Conservation (phyloP, 768 basidiomycete genomes). For the Lactarius tabidus region DNA sequence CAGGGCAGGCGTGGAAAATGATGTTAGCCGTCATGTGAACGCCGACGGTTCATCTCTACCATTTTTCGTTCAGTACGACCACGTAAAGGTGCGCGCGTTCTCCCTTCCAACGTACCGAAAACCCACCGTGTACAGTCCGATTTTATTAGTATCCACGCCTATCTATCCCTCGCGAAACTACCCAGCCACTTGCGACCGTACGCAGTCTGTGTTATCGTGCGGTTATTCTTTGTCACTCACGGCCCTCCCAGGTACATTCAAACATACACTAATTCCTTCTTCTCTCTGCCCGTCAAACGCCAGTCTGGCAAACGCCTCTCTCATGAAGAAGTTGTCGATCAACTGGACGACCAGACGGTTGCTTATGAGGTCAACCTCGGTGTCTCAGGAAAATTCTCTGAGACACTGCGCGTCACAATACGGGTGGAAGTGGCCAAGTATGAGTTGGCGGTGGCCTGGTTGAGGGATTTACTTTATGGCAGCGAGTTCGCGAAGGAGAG, state of each 20-base stretch:
- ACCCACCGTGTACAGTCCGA: slow-evolving; percentile 59
- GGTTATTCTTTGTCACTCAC: slow-evolving; percentile 12
- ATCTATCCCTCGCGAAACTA: slow-evolving; percentile 71
- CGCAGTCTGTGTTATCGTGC: slow-evolving; percentile 29
- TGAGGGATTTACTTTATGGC: slow-evolving; percentile 74
- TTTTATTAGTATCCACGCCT: slow-evolving; percentile 78
- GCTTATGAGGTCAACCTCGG: slow-evolving; percentile 75
- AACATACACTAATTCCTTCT: slow-evolving; percentile 79
- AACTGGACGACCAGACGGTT: slow-evolving; percentile 88
- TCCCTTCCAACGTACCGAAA: neutral
- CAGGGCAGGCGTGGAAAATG: slow-evolving; percentile 34
- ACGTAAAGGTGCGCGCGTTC: slow-evolving; percentile 65
- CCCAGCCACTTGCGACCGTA: slow-evolving; percentile 75
- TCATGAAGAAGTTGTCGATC: slow-evolving; percentile 89
- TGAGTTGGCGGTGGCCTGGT: slow-evolving; percentile 78
- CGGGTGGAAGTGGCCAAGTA: slow-evolving; percentile 83
- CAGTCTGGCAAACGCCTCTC: slow-evolving; percentile 63
- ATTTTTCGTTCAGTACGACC: slow-evolving; percentile 92
- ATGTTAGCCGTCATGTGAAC: slow-evolving; percentile 59
- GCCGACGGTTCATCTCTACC: slow-evolving; percentile 65
- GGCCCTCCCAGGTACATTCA: slow-evolving; percentile 56
- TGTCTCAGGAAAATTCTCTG: slow-evolving; percentile 56
- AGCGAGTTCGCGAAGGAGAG: slow-evolving; percentile 76
- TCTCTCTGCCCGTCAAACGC: slow-evolving; percentile 77
- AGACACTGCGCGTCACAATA: slow-evolving; percentile 69